These are phyloP conservation scores for Capsicum rhomboideum DNA, from an alignment of 257 asterid species.

Conservation along the genomic window DNA sequence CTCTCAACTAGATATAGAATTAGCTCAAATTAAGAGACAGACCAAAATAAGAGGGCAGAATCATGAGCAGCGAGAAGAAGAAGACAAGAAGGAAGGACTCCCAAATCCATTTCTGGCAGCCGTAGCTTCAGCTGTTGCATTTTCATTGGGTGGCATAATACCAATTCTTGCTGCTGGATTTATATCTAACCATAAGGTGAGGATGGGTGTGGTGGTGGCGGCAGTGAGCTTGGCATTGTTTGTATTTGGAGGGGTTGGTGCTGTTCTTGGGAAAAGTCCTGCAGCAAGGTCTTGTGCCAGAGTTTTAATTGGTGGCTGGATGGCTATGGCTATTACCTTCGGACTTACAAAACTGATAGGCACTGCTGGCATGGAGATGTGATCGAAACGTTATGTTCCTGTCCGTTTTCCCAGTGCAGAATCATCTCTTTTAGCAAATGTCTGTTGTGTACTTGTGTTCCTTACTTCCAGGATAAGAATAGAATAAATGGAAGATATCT, in stretches of 20 bases:
- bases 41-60: neutral
- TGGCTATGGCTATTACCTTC: conserved; percentile 75
- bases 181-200: conserved; percentile 25
- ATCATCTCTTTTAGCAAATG: neutral
- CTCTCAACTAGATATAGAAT: conserved; percentile 59
- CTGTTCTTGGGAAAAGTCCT: conserved; percentile 43
- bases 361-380: conserved; percentile 33
- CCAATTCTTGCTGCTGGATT: conserved; percentile 65
- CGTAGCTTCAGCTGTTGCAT: conserved; percentile 55
- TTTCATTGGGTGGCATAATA: conserved; percentile 47
- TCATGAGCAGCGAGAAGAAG: neutral
- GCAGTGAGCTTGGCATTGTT: conserved; percentile 44
- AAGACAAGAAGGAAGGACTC: conserved; percentile 22
- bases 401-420: neutral
- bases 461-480: neutral
- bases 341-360: conserved; percentile 53
- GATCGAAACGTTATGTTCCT: conserved; percentile 2
- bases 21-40: conserved; percentile 50
- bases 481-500: neutral
- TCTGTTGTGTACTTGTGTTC: no score
- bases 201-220: conserved; percentile 40
- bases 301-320: conserved; percentile 62
- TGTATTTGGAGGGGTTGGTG: conserved; percentile 52
- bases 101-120: conserved; percentile 66
- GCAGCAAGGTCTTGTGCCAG: conserved; percentile 37